Percentiles rank a stretch among this genome's conserved stretches.
phyloP scores from a whole-genome alignment of 495 filamentous ascomycete genomes.

The Friedmanniomyces simplex region DNA sequence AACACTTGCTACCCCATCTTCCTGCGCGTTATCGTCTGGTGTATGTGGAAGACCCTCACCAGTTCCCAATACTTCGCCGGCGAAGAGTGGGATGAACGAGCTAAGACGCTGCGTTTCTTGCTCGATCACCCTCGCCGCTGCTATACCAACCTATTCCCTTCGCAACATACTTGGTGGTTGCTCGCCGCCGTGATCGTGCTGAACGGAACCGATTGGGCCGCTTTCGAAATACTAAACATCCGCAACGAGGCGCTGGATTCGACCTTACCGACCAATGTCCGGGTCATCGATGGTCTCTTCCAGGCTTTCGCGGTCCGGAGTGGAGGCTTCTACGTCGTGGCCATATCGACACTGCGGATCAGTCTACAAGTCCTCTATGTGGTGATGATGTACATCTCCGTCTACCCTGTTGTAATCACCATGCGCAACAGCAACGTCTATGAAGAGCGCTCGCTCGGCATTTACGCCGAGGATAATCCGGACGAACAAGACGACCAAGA shows the following conservation, averaged over 20 bases:
- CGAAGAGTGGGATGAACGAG: conserved; percentile 38
- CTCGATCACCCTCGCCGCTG: conserved; percentile 66
- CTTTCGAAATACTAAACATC: conserved; percentile 71
- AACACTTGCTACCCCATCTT: conserved; percentile 77
- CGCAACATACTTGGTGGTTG: conserved; percentile 70
- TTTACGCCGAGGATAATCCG: conserved; percentile 45
- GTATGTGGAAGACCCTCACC: conserved; percentile 31
- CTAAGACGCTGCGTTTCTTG: conserved; percentile 67
- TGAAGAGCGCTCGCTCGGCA: conserved; percentile 55
- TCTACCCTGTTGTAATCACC: conserved; percentile 53
- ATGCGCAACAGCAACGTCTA: conserved; percentile 38
- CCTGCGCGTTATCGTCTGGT: conserved; percentile 66
- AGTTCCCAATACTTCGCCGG: conserved; percentile 34
- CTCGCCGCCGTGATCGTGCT: conserved; percentile 58
- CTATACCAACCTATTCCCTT: conserved; percentile 76
- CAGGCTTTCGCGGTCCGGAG: conserved; percentile 73
- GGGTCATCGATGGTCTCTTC: conserved; percentile 69
- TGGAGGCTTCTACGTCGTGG: conserved; percentile 76
- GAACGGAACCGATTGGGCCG: conserved; percentile 72
- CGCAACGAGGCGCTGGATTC: conserved; percentile 52
- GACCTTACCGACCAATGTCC: conserved; percentile 43
- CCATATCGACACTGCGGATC: conserved; percentile 58
- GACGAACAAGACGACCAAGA: conserved; percentile 25
- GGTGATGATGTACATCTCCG: conserved; percentile 83
- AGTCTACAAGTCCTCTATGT: conserved; percentile 71